These are phyloP conservation scores for Medicago ruthenica DNA, from an alignment of 306 rosid genomes.

Conservation along the genomic window DNA sequence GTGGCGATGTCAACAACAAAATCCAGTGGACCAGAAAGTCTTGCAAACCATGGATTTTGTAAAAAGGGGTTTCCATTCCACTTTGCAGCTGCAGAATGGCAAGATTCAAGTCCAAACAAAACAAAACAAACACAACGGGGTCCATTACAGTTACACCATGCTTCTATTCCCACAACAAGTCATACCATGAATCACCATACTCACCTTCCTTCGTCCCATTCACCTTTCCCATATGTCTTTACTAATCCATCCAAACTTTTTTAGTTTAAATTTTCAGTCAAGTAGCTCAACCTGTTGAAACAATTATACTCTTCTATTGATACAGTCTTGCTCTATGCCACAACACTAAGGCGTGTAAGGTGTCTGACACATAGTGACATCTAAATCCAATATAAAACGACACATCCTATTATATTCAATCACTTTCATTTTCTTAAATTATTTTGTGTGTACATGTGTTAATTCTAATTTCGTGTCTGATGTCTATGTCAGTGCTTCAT, in stretches of 20 bases:
- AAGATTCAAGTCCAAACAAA: not conserved
- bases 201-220: not conserved
- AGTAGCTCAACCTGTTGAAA: not conserved
- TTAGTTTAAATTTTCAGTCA: not conserved
- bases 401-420: not conserved
- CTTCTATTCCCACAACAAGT: not conserved
- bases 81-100: not conserved
- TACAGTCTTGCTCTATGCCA: not conserved
- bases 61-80: not conserved
- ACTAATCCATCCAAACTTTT: conserved; percentile 12
- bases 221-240: not conserved
- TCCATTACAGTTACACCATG: conserved; percentile 3
- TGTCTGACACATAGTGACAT: not conserved
- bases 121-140: not conserved
- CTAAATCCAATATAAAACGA: not conserved
- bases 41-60: not conserved
- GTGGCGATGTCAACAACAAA: not conserved
- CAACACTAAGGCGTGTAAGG: not conserved
- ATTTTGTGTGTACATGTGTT: not conserved
- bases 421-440: not conserved
- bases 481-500: not conserved
- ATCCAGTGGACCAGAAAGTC: no score
- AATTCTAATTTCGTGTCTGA: not conserved
- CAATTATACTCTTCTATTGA: not conserved
- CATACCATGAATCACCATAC: not conserved